Conservation (phyloP, 1,284 basidiomycete species). For the Leccinum pallidistipes region DNA sequence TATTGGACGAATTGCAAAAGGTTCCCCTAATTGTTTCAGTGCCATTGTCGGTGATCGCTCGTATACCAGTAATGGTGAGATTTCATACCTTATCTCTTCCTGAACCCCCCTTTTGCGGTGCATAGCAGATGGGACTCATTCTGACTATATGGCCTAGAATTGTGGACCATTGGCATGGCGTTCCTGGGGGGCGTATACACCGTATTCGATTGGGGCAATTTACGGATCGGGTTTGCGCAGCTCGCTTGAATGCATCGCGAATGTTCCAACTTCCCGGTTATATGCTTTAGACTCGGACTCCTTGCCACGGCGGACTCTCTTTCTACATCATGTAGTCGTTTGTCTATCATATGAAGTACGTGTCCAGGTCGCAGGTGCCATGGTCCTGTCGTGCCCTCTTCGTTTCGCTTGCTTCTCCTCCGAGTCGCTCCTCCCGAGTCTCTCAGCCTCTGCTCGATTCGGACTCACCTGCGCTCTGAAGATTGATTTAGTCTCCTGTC, state of each 20-base stretch:
- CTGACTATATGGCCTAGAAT: neutral
- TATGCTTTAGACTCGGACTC: neutral
- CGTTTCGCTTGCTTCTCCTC: too few relatives aligned
- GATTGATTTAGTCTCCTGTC: too few relatives aligned
- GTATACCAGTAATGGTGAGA: neutral
- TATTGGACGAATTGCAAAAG: neutral
- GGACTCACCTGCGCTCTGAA: too few relatives aligned
- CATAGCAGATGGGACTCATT: neutral
- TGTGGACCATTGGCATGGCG: neutral
- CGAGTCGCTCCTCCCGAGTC: too few relatives aligned
- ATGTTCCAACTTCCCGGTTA: neutral
- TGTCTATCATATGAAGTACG: too few relatives aligned
- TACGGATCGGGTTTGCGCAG: neutral
- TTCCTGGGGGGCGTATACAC: neutral
- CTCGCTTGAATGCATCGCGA: neutral
- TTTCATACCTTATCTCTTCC: neutral
- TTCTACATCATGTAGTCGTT: too few relatives aligned
- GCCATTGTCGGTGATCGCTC: neutral
- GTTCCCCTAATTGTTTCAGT: neutral
- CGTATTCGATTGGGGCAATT: neutral
- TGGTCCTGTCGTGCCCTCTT: too few relatives aligned
- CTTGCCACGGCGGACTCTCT: too few relatives aligned
- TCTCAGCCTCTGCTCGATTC: too few relatives aligned
- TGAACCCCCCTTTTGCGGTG: neutral
- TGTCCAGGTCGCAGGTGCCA: too few relatives aligned